phyloP scores from a whole-genome alignment of 192 early-diverging fungal genomes.

The Coemansia sp. region DNA sequence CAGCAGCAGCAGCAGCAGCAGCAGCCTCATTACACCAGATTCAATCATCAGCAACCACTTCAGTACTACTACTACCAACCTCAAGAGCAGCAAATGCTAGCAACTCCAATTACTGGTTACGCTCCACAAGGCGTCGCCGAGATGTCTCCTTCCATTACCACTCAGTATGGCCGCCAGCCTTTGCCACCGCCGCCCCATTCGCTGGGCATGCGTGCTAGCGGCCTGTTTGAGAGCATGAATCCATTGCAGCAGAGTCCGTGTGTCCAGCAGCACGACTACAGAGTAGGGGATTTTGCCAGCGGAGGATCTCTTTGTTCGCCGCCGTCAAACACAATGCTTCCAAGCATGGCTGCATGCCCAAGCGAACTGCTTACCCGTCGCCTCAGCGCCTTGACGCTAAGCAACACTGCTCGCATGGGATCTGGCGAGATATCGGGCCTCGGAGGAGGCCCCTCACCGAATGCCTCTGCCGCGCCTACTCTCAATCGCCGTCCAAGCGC shows the following conservation, averaged over 20 bases:
- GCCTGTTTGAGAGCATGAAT: conserved; percentile 19
- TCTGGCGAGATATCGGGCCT: background rate
- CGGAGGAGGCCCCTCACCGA: conserved; percentile 1
- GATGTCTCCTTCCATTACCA: conserved; percentile 9
- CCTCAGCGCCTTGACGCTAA: conserved; percentile 36
- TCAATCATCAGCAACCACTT: too few species aligned
- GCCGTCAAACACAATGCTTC: conserved; percentile 11
- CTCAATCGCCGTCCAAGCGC: conserved; percentile 44
- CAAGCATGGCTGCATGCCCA: conserved; percentile 17
- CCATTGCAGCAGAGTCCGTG: conserved; percentile 9
- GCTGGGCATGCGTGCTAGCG: conserved; percentile 8
- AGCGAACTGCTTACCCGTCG: conserved; percentile 45
- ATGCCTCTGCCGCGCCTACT: conserved; percentile 4
- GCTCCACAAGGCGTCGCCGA: conserved; percentile 3
- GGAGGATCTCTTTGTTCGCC: too few species aligned
- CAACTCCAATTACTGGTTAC: conserved; percentile 10
- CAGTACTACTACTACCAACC: conserved; percentile 8
- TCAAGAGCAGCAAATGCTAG: conserved; percentile 7
- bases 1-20: conserved; percentile 16
- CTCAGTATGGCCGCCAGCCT: conserved; percentile 17
- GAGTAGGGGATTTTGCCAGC: background rate
- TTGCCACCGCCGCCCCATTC: conserved; percentile 4
- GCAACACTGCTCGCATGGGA: background rate
- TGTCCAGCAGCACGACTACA: conserved; percentile 4
- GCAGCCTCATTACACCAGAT: too few species aligned